Evolutionary conservation across 2,329 filamentous ascomycete species (phyloP), one percentile per base, ranked within the genome.

Genomic region (Neofusicoccum laricinum): DNA sequence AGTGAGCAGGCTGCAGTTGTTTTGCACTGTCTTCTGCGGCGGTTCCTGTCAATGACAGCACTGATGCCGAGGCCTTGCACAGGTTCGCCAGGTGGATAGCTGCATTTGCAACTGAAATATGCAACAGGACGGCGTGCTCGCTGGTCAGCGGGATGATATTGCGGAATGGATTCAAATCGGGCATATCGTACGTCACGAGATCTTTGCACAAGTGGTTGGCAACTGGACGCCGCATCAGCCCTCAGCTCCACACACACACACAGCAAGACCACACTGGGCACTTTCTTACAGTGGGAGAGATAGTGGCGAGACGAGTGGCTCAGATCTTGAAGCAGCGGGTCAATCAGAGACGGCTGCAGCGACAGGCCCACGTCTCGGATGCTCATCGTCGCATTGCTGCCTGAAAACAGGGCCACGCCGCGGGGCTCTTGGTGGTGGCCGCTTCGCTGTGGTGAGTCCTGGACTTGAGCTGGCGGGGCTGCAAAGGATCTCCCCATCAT

Each of bases 401-500:
- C 40, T 17, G 25, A 30, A 7, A 19, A 41, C 5, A 12, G 6
- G 2, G 25, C 53, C 25, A 58, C 15, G 30, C 7, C 17, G 17
- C 34, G 51, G 8, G 34, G n/a, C 10, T 12, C 15, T 14, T 15
- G 40, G 8, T 5, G 21, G 21, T 34, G 21, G 21, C 19, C 40
- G 17, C 14, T 11, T 11, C 43, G 36, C n/a, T 6, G 30, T 15
- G 58, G 43, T 10, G 30, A 17, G 7, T n/a, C 8, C 14, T 30
- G 58, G 4, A 34, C 10, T 7, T 21, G 58, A 6, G 34, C 32
- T 12, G 17, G 41, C 15, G 17, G 66, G 34, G 81, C 80, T 63
- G 80, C 77, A 68, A 81, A 84, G 25, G 79, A 80, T 69, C 79
- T 79, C n/a, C 82, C 82, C 79, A 83, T 83, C 81, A 84, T 78